Evolutionary conservation across 2,329 filamentous ascomycete species (phyloP), one percentile per base, ranked within the genome.

Genomic region (Aureobasidium sp.): DNA sequence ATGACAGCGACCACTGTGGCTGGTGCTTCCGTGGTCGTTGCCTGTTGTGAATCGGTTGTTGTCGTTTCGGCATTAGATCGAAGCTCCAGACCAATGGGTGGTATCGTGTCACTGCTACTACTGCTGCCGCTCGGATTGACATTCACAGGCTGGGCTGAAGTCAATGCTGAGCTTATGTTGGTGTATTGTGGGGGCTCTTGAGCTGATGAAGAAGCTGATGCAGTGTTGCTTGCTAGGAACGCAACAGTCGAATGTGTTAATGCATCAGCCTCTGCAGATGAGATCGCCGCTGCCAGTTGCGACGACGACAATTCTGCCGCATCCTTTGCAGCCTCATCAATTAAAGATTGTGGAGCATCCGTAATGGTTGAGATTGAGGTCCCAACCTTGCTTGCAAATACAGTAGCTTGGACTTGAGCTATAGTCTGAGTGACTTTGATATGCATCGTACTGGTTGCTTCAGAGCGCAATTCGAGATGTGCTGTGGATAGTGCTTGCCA

Each of bases 361-460:
- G 56, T 48, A 5, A 50, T 36, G 17, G 56, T 59, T 1, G 56
- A 59, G 3, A 59, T 26, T 26, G 56, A 59, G 5, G 34, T 59
- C n/a, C 56, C 56, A 24, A 50, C 36, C 9, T 50, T 59, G 9
- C 44, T 59, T 9, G 56, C 56, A 17, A 59, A 48, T 7, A 59
- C 32, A 9, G 56, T 59, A 7, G 56, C 7, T 4, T 41, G 44
- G 3, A 43, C 32, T 17, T 48, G 34, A 2, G 20, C 46, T 12
- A 59, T 13, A 13, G 56, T 59, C n/a, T 41, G 43, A 10, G 56
- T 59, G 34, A 50, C 46, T 27, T 59, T 50, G 44, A 59, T 44
- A n/a, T 50, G 56, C 36, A 48, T 59, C 10, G 56, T 59, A 10
- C 56, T 59, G 9, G 44, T 26, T 20, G 10, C 56, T 24, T 56